These are phyloP conservation scores for Mycena amicta DNA, from an alignment of 768 basidiomycete species.

Conservation along the genomic window DNA sequence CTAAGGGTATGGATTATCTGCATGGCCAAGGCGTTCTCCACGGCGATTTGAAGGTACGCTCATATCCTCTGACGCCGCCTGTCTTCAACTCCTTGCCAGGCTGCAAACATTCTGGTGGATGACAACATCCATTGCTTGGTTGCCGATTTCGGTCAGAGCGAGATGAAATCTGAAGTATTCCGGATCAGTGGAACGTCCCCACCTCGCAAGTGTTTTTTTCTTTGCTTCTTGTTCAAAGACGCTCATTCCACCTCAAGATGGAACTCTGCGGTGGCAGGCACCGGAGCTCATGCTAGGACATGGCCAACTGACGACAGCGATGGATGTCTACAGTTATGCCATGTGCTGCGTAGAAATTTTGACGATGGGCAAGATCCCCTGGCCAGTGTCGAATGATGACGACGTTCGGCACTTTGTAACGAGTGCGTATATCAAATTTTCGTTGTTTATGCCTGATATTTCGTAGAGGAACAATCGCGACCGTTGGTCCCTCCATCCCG, in stretches of 20 bases:
- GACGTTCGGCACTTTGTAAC: constrained; percentile 54
- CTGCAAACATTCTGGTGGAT: constrained; percentile 30
- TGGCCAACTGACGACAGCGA: constrained; percentile 49
- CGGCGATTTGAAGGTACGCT: constrained; percentile 79
- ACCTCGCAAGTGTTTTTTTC: constrained; percentile 26
- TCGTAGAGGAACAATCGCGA: constrained; percentile 51
- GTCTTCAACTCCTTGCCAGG: constrained; percentile 9
- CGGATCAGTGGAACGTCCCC: constrained; percentile 38
- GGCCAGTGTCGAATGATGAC: constrained; percentile 53
- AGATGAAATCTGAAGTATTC: constrained; percentile 53
- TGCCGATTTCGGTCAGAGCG: constrained; percentile 60
- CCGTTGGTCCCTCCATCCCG: constrained; percentile 48
- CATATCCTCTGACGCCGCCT: neutral
- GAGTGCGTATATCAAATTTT: too few relatives aligned
- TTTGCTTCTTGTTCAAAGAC: neutral
- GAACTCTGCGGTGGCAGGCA: constrained; percentile 63
- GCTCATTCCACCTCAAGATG: constrained; percentile 5
- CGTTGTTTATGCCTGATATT: too few relatives aligned
- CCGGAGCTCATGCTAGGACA: constrained; percentile 64
- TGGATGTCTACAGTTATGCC: constrained; percentile 72
- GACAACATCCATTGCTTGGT: constrained; percentile 51
- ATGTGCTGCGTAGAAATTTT: constrained; percentile 68
- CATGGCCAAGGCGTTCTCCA: constrained; percentile 71
- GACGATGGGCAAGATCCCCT: constrained; percentile 63
- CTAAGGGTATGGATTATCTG: constrained; percentile 81